Percentiles rank a stretch among this genome's conserved stretches.
Evolutionary conservation across 2,329 filamentous ascomycete genomes (phyloP).

Genomic region (Exophiala calicioides): DNA sequence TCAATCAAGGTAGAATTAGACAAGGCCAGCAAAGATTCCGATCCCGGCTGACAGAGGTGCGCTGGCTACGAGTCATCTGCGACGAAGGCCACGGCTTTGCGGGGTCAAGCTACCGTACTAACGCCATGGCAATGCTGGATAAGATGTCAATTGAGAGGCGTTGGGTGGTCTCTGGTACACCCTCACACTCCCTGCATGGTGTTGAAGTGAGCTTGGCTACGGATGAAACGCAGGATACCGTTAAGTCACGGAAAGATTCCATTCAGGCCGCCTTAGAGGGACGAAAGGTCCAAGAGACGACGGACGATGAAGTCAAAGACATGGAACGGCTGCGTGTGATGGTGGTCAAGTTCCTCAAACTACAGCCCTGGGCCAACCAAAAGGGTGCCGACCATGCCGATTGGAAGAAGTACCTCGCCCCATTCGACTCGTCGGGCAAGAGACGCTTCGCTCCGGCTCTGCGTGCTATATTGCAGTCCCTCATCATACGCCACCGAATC

Average conservation of each 20-base stretch:
- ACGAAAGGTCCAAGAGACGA: slow-evolving; percentile 41
- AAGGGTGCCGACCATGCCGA: slow-evolving; percentile 60
- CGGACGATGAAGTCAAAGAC: slow-evolving; percentile 61
- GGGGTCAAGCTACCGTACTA: slow-evolving; percentile 62
- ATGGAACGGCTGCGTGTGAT: slow-evolving; percentile 67
- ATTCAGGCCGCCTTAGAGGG: slow-evolving; percentile 21
- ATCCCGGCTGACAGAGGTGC: slow-evolving; percentile 68
- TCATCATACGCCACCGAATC: slow-evolving; percentile 78
- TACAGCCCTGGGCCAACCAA: slow-evolving; percentile 75
- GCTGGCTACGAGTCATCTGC: slow-evolving; percentile 85
- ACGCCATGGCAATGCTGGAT: slow-evolving; percentile 56
- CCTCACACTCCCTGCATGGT: slow-evolving; percentile 79
- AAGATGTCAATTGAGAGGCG: slow-evolving; percentile 65
- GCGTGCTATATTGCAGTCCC: slow-evolving; percentile 67
- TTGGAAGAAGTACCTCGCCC: slow-evolving; percentile 73
- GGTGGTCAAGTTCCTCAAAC: slow-evolving; percentile 69
- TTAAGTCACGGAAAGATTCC: slow-evolving; percentile 13
- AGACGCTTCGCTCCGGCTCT: slow-evolving; percentile 52
- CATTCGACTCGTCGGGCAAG: slow-evolving; percentile 60
- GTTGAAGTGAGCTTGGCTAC: slow-evolving; percentile 62
- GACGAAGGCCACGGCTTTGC: slow-evolving; percentile 90
- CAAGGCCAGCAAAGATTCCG: slow-evolving; percentile 50
- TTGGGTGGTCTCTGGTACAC: slow-evolving; percentile 91
- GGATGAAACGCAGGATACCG: slow-evolving; percentile 35
- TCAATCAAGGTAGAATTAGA: slow-evolving; percentile 50